Evolutionary conservation across 306 rosid species (phyloP).

Genomic region (Quercus ilex): DNA sequence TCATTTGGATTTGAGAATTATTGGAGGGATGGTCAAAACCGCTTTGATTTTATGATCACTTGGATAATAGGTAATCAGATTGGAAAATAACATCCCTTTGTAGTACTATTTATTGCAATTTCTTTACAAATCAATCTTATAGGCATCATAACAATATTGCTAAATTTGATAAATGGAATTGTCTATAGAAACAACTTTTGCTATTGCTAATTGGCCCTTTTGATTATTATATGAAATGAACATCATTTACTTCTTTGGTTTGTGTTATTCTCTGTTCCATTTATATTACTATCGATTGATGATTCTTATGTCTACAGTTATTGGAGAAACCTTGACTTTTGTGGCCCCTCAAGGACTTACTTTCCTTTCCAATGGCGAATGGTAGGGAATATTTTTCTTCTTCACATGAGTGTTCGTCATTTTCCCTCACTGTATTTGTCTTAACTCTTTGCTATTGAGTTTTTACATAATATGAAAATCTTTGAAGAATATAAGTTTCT

Average conservation of each 20-base stretch:
- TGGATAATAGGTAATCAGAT: conserved; percentile 69
- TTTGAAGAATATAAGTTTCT: not conserved
- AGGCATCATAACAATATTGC: not conserved
- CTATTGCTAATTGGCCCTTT: not conserved
- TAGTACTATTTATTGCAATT: not conserved
- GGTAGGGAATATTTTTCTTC: conserved; percentile 43
- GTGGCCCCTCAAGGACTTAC: conserved; percentile 50
- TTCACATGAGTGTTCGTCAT: not conserved
- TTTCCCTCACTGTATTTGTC: not conserved
- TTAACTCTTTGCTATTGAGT: not conserved
- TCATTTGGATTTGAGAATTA: conserved; percentile 84
- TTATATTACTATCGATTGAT: conserved; percentile 17
- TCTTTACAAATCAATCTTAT: not conserved
- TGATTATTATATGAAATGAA: not conserved
- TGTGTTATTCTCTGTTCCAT: conserved; percentile 1
- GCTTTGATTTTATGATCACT: conserved; percentile 82
- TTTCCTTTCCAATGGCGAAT: conserved; percentile 90
- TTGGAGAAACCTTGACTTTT: conserved; percentile 84
- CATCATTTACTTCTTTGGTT: not conserved
- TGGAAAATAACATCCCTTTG: not conserved
- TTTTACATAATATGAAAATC: not conserved
- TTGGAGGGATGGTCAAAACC: conserved; percentile 96
- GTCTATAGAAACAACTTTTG: not conserved
- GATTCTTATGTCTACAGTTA: conserved; percentile 50
- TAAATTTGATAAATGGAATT: not conserved